A percentile compares a stretch with the other conserved stretches of the same genome.
Evolutionary conservation across 768 basidiomycete genomes (phyloP).

Genomic region (Auricularia heimuer): DNA sequence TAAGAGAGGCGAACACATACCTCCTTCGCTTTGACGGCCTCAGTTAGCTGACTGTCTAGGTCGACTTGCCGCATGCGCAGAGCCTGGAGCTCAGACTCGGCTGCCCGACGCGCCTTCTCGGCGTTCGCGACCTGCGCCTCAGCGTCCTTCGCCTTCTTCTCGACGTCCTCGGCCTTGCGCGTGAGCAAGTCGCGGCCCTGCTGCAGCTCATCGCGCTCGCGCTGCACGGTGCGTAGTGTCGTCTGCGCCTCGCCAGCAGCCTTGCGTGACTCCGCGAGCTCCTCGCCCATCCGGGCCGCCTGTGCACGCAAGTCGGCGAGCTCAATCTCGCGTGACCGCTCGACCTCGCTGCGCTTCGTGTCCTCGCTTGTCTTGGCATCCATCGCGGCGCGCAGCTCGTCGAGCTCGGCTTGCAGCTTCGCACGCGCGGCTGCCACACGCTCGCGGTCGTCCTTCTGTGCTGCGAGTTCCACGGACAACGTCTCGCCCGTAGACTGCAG

Average conservation of each 20-base stretch:
- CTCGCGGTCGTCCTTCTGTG: conserved; percentile 47
- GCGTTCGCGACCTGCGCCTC: conserved; percentile 43
- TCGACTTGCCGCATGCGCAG: conserved; percentile 63
- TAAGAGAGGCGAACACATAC: conserved; percentile 30
- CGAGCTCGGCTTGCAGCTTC: conserved; percentile 73
- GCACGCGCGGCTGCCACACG: conserved; percentile 34
- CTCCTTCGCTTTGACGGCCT: conserved; percentile 59
- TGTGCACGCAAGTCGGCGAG: conserved; percentile 61
- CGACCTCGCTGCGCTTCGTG: conserved; percentile 69
- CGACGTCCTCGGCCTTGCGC: conserved; percentile 41
- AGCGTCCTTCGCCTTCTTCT: conserved; percentile 31
- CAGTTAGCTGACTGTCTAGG: conserved; percentile 51
- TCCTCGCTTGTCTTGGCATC: conserved; percentile 83
- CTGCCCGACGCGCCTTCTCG: conserved; percentile 55
- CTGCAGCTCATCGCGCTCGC: conserved; percentile 52
- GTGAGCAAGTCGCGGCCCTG: conserved; percentile 55
- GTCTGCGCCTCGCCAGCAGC: conserved; percentile 54
- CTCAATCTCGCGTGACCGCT: conserved; percentile 82
- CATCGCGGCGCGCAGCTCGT: conserved; percentile 74
- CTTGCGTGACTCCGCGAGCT: conserved; percentile 56
- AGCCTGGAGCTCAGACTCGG: conserved; percentile 65
- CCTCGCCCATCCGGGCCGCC: conserved; percentile 48
- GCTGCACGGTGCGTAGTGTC: conserved; percentile 52
- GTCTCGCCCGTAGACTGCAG: conserved; percentile 61
- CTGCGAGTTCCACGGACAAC: conserved; percentile 49